Base-by-base conservation (phyloP, 139 green algal species). In the Desmodesmus armatus region DNA sequence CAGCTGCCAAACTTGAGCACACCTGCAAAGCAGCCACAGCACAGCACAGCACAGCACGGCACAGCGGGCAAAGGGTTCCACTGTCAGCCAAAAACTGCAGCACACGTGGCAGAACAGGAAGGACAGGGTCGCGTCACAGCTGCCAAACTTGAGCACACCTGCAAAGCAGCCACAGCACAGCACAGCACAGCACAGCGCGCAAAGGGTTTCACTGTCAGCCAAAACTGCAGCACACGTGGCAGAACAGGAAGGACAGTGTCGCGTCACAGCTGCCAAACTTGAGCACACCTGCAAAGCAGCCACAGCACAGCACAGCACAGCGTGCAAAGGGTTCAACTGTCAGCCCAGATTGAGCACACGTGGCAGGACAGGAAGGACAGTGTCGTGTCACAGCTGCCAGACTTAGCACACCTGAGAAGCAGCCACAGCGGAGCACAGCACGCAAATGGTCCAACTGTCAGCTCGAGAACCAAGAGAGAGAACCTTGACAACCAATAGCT, bases 1-100 rank as follows among this genome's bases (percentile, higher is more conserved):
- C 85, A 92, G 74, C 73, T 91, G 78, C 90, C 78, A 83, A 98
- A 96, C 72, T 83, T 80, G 63, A 98, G 92, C 80, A 90, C 80
- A 76, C 92, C 76, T 82, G 25, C 17, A 80, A 72, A 13, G 21
- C 81, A 87, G 23, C 81, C 33, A 29, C 51, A 75, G n/a, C 33
- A 27, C 55, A 35, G 49, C 39, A 51, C 2, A 9, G 11, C 35
- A 75, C 3, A 25, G 13, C 58, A n/a, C n/a, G n/a, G n/a, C n/a
- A n/a, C n/a, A n/a, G n/a, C n/a, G n/a, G n/a, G n/a, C n/a, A n/a
- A n/a, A n/a, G n/a, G n/a, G n/a, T n/a, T n/a, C n/a, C n/a, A n/a
- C n/a, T n/a, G n/a, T n/a, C n/a, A n/a, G n/a, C n/a, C n/a, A n/a
- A n/a, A n/a, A n/a, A n/a, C n/a, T n/a, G n/a, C n/a, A n/a, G n/a